Base-by-base conservation (phyloP, 768 basidiomycete genomes). In the Leccinum rimulosum region DNA sequence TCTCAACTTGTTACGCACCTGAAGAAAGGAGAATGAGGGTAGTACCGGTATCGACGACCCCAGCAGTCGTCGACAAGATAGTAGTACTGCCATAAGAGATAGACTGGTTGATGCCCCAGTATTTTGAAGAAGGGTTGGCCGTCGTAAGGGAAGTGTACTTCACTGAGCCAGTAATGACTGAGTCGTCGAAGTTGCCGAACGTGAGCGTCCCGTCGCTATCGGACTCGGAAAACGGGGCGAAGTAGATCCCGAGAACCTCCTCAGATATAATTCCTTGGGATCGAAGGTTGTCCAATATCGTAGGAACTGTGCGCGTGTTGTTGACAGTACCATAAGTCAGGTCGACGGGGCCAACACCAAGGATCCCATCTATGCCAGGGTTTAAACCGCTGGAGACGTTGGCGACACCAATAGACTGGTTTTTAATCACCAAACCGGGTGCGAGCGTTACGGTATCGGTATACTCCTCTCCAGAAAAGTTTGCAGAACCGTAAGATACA, bases 381-480 rank as follows among this genome's bases (percentile, higher is more conserved):
- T 27, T 27, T 4, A 27, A 22, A 70, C 55, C 6, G 31, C 4
- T 49, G 6, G 54, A 14, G 2, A 17, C 31, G 1, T 57, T 49
- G 4, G 79, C 76, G 50, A 72, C 73, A 14, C 77, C 59, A 17
- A 79, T 74, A n/a, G 67, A 69, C 64, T 80, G 79, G 1, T 56
- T 31, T 19, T 31, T 8, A n/a, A 63, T 52, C 12, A 57, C 50
- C 52, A 59, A 36, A 4, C 38, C 45, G 9, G 52, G 31, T 3
- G 54, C 30, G 9, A 60, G 52, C 0, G 54, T 60, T 40, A 63
- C 50, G 1, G 54, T 57, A 43, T 61, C 56, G 7, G 22, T 54
- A 50, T 56, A 61, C 22, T 56, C 62, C 45, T 63, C 54, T 15
- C 62, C 60, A 27, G 49, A 52, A 19, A 61, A 58, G 31, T 1